These are phyloP conservation scores for Saprolegnia diclina DNA, from an alignment of 352 stramenopile genomes.

Conservation along the genomic window DNA sequence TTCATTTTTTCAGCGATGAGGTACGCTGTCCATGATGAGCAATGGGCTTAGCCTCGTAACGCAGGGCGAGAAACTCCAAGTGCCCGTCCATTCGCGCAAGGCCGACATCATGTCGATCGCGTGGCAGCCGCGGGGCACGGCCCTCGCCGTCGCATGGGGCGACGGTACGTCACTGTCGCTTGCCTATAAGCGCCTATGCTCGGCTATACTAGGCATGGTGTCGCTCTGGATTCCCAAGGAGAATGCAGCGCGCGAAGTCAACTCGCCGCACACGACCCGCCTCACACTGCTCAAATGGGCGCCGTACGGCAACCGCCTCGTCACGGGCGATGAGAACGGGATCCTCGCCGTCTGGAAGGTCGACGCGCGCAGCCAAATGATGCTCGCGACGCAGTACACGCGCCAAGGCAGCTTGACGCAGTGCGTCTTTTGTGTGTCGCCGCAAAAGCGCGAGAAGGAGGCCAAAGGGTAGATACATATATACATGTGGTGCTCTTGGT, in stretches of 20 bases:
- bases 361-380: slow-evolving; percentile 69
- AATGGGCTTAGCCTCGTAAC: slow-evolving; percentile 14
- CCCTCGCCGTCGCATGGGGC: slow-evolving; percentile 79
- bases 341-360: slow-evolving; percentile 83
- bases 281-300: slow-evolving; percentile 86
- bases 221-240: slow-evolving; percentile 80
- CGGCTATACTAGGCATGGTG: slow-evolving; percentile 49
- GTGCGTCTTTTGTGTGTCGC: slow-evolving; percentile 72
- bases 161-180: slow-evolving; percentile 38
- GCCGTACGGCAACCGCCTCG: slow-evolving; percentile 74
- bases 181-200: no score
- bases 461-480: slow-evolving; percentile 37
- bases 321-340: slow-evolving; percentile 86
- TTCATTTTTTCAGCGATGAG: slow-evolving; percentile 89
- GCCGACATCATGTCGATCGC: slow-evolving; percentile 75
- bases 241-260: slow-evolving; percentile 62
- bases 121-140: slow-evolving; percentile 79
- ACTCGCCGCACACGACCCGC: slow-evolving; percentile 67
- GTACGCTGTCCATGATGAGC: slow-evolving; percentile 35
- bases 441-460: slow-evolving; percentile 36
- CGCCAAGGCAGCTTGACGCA: slow-evolving; percentile 83
- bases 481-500: slow-evolving; percentile 9
- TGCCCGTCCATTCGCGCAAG: slow-evolving; percentile 48
- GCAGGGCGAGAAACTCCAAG: slow-evolving; percentile 60
- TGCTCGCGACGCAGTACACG: slow-evolving; percentile 75